Percentiles rank a stretch among this genome's conserved stretches.
Evolutionary conservation across 768 basidiomycete species (phyloP).

Genomic region (Zangia roseola): DNA sequence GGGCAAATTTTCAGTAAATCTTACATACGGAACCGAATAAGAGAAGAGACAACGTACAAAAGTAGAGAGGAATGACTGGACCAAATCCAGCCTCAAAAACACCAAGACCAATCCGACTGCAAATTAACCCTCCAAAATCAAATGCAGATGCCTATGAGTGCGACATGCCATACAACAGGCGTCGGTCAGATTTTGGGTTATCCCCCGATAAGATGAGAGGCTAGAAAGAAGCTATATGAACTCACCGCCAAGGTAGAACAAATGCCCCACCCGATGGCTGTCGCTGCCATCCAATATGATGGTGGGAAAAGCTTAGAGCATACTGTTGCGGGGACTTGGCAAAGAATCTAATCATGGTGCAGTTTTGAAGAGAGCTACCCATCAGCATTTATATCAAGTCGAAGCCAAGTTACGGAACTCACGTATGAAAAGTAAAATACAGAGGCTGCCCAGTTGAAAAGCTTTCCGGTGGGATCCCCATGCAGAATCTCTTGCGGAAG

Average conservation of each 20-base stretch:
- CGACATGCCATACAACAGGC: neutral
- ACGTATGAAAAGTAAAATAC: conserved; percentile 81
- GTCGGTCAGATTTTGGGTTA: no score
- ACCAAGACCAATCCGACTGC: conserved; percentile 62
- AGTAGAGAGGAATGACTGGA: conserved; percentile 75
- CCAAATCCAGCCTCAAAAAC: conserved; percentile 79
- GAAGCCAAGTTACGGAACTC: conserved; percentile 16
- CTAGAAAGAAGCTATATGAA: neutral
- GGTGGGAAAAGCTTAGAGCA: conserved; percentile 69
- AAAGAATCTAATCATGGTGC: conserved; percentile 51
- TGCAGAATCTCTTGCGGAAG: conserved; percentile 61
- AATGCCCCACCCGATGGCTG: conserved; percentile 74
- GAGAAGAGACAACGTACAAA: conserved; percentile 46
- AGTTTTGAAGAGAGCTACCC: neutral
- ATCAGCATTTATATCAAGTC: neutral
- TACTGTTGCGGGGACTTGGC: conserved; percentile 64
- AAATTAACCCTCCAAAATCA: conserved; percentile 57
- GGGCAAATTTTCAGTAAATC: neutral
- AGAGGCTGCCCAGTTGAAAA: conserved; percentile 75
- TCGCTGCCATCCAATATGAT: conserved; percentile 60
- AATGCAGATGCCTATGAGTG: conserved; percentile 56
- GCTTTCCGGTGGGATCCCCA: conserved; percentile 62
- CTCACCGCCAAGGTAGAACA: conserved; percentile 69
- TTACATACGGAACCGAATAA: neutral
- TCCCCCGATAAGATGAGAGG: neutral